These are phyloP conservation scores for Iberis pinnata DNA, from an alignment of 345 rosid species.

Conservation along the genomic window DNA sequence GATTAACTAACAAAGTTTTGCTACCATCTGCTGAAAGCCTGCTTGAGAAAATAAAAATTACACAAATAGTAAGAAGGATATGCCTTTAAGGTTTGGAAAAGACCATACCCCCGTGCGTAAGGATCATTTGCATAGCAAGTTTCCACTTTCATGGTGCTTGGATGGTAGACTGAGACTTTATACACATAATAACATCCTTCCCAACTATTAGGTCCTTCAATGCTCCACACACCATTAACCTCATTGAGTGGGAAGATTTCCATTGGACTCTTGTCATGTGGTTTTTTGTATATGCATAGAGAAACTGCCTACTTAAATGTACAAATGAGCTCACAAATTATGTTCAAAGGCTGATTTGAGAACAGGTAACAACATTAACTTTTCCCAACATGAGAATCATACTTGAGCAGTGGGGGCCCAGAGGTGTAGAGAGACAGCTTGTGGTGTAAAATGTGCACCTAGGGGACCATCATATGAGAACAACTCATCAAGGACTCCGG, in stretches of 20 bases:
- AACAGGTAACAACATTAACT: neutral
- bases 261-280: constrained; percentile 39
- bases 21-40: constrained; percentile 85
- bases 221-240: constrained; percentile 71
- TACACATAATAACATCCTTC: constrained; percentile 81
- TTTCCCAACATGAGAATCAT: constrained; percentile 18
- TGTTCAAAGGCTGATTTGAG: neutral
- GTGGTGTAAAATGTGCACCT: constrained; percentile 57
- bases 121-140: constrained; percentile 92
- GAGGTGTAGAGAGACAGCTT: constrained; percentile 55
- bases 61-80: neutral
- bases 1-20: constrained; percentile 68
- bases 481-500: constrained; percentile 75
- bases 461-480: constrained; percentile 86
- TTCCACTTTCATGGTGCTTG: constrained; percentile 62
- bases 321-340: constrained; percentile 23
- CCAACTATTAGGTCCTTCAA: constrained; percentile 56
- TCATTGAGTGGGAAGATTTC: constrained; percentile 51
- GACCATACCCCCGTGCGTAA: constrained; percentile 80
- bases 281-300: constrained; percentile 46
- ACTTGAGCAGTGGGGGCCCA: constrained; percentile 98
- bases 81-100: constrained; percentile 25
- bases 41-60: constrained; percentile 31
- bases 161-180: constrained; percentile 76
- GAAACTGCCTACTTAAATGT: constrained; percentile 51